Evolutionary conservation across 2,329 filamentous ascomycete genomes (phyloP), one percentile per base, ranked within the genome.

Genomic region (Diaporthe batatas): DNA sequence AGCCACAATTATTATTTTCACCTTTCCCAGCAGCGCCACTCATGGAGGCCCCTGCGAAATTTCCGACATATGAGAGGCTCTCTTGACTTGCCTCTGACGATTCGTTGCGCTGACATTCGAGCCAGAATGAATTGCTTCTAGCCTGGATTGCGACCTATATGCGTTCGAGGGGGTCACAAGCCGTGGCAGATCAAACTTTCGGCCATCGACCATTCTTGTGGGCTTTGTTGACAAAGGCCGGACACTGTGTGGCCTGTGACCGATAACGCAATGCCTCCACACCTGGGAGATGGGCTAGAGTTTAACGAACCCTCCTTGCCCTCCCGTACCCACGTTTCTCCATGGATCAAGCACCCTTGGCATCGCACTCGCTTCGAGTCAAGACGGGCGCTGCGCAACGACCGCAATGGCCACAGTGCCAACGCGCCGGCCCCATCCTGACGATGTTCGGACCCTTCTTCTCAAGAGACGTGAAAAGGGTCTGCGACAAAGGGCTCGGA

Each of bases 331-430:
- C 62, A 67, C 62, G 62, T 53, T 67, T 53, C 62, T 53, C 53
- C 62, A 67, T 67, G 62, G 62, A 67, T 67, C 62, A 67, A 67
- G 62, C 44, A 67, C 44, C 62, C 62, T 39, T 67, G 62, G 62
- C 62, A 67, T 67, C 62, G 62, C 62, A 67, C 32, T 67, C 62
- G 62, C 47, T 67, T 67, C 62, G 62, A 67, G 44, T 53, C 62
- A 67, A 53, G 47, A 21, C 14, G 32, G 11, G 11, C 29, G 44
- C 44, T 16, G 39, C 36, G 58, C 39, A 34, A 64, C 58, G 39
- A n/a, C 62, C 44, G 32, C 44, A 62, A 59, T 36, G 34, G 14
- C 57, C n/a, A 25, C n/a, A 25, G 36, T 51, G 62, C 59, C 59
- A 65, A 65, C 59, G 59, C 59, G 59, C 51, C 18, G 25, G 42